Evolutionary conservation across 2,329 filamentous ascomycete genomes (phyloP).

Genomic region (Clathrospora elynae): DNA sequence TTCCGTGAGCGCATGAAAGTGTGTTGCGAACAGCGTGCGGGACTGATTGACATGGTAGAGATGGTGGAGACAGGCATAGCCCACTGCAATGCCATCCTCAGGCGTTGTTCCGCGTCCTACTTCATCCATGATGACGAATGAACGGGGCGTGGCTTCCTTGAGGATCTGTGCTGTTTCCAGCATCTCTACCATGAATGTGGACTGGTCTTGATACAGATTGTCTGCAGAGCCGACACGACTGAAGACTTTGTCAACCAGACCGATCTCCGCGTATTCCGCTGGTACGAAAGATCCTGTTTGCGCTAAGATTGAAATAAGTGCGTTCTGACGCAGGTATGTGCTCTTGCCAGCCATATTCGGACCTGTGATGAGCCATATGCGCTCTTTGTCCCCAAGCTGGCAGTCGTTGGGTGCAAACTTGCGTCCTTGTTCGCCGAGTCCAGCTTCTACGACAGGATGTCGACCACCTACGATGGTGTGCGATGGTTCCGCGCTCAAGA

Average conservation of each 20-base stretch:
- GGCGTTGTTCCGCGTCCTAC: conserved; percentile 93
- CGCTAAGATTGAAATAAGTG: conserved; percentile 88
- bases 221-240: conserved; percentile 87
- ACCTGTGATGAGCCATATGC: conserved; percentile 70
- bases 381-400: conserved; percentile 76
- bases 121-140: conserved; percentile 97
- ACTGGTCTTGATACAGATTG: conserved; percentile 91
- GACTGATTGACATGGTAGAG: conserved; percentile 77
- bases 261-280: conserved; percentile 81
- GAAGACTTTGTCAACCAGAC: conserved; percentile 94
- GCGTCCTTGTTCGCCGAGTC: conserved; percentile 77
- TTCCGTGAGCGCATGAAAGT: conserved; percentile 86
- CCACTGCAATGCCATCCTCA: conserved; percentile 86
- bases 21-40: conserved; percentile 88
- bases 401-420: conserved; percentile 87
- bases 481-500: conserved; percentile 65
- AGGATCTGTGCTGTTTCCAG: conserved; percentile 92
- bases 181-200: conserved; percentile 99
- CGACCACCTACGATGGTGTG: conserved; percentile 84
- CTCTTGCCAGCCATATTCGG: conserved; percentile 99
- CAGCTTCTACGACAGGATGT: conserved; percentile 89
- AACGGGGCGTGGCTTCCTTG: conserved; percentile 78
- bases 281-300: conserved; percentile 94
- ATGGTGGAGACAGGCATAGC: conserved; percentile 86
- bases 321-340: conserved; percentile 94